Conservation (phyloP, 2,329 filamentous ascomycete species). For the Fusarium sp. region DNA sequence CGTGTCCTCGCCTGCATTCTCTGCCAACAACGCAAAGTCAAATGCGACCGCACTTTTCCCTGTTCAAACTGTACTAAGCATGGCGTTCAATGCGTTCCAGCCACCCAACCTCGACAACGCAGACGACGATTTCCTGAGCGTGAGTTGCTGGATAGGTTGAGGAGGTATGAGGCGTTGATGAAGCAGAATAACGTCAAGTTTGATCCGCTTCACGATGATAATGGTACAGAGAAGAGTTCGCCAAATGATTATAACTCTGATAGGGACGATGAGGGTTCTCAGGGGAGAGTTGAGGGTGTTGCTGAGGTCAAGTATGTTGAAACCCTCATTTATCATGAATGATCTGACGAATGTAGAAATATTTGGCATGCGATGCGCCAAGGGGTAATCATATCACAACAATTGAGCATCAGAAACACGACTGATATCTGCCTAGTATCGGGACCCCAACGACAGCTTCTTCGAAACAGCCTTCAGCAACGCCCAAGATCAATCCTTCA, state of each 20-base stretch:
- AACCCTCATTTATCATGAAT: neutral
- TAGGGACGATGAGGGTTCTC: neutral
- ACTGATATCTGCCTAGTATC: neutral
- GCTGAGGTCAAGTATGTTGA: constrained; percentile 30
- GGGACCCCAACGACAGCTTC: neutral
- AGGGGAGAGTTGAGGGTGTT: neutral
- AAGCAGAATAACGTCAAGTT: constrained; percentile 66
- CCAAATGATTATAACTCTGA: constrained; percentile 8
- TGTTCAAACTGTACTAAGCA: constrained; percentile 65
- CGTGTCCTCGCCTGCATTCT: constrained; percentile 63
- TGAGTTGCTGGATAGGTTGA: constrained; percentile 67
- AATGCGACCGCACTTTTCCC: constrained; percentile 69
- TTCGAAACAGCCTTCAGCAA: constrained; percentile 52
- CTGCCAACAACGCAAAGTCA: constrained; percentile 74
- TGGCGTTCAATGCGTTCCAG: constrained; percentile 57
- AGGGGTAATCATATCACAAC: neutral
- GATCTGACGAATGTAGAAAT: neutral
- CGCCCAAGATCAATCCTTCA: constrained; percentile 58
- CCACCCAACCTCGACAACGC: constrained; percentile 50
- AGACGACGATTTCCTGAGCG: constrained; percentile 65
- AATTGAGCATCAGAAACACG: fast-evolving
- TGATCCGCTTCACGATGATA: constrained; percentile 54
- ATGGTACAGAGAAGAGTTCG: neutral
- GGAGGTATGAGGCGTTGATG: constrained; percentile 68
- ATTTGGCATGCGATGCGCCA: constrained; percentile 28